Conservation (phyloP, 768 basidiomycete species). For the Kwoniella botswanensis region DNA sequence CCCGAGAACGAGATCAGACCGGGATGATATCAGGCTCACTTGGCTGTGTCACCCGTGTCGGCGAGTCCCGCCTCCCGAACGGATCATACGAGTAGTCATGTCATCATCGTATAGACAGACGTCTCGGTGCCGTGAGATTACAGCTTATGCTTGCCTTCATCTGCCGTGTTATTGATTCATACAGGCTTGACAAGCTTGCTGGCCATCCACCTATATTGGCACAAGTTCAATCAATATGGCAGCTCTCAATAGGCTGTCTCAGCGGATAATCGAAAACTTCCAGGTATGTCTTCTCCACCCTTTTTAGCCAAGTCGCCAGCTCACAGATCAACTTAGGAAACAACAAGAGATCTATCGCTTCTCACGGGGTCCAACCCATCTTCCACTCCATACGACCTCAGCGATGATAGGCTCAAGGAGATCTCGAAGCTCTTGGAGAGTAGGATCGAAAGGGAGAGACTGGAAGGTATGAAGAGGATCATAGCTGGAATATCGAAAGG, state of each 20-base stretch:
- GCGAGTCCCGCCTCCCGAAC: no score
- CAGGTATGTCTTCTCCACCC: constrained; percentile 35
- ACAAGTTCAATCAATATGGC: constrained; percentile 36
- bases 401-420: constrained; percentile 81
- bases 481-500: constrained; percentile 95
- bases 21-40: neutral
- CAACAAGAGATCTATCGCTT: constrained; percentile 54
- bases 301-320: neutral
- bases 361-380: constrained; percentile 40
- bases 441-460: constrained; percentile 82
- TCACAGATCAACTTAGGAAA: constrained; percentile 32
- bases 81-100: no score
- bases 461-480: constrained; percentile 93
- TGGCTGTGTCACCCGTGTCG: no score
- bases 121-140: no score
- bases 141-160: no score
- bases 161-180: no score
- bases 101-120: no score
- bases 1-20: no score
- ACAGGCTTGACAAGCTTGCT: no score
- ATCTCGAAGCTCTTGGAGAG: constrained; percentile 87
- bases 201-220: no score
- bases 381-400: constrained; percentile 52
- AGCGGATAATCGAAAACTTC: constrained; percentile 57
- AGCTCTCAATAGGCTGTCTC: constrained; percentile 51